Evolutionary conservation across 2,329 filamentous ascomycete genomes (phyloP), one percentile per base, ranked within the genome.

Genomic region (Bisporella sp.): DNA sequence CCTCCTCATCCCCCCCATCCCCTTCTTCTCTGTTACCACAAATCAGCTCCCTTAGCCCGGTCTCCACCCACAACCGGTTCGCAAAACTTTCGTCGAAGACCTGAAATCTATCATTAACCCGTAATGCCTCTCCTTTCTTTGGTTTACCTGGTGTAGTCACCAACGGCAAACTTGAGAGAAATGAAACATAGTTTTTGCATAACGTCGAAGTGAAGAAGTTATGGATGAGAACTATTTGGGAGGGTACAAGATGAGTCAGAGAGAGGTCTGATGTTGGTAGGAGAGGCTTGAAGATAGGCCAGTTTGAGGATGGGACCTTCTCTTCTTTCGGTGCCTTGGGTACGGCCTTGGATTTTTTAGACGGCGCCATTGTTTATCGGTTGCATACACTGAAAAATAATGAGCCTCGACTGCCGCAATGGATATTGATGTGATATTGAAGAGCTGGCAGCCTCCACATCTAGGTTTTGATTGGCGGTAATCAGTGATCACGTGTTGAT

Each of bases 91-190:
- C 69, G 69, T 96, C 91, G 31, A 90, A 73, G 21, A 95, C 72
- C 69, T 95, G 89, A 60, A 86, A 95, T 8, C 92, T 82, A 65
- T 96, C 92, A 65, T 96, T 96, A 44, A 96, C 87, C 35, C 92
- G 78, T 28, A 85, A 73, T 0, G 84, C 84, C 47, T 87, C 78
- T 48, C 81, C 84, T 55, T 76, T 81, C 63, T 84, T 86, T 1
- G 82, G 82, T 59, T 76, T 78, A 0, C 76, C 77, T 0, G 83
- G 82, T 3, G 84, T 87, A 0, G 82, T 87, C 4, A 71, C 73
- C 21, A 87, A 66, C 0, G 82, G 79, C 4, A 87, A 66, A 0
- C 73, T 74, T 35, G 61, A 64, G 1, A 87, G 71, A 57, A 87
- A 87, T 0, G 75, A 73, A 7, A 82, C 74, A 62, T 85, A 87